Percentiles rank a stretch among this genome's conserved stretches.
Evolutionary conservation across 176 grass and related monocot genomes (phyloP).

Genomic region (Otatea glauca): DNA sequence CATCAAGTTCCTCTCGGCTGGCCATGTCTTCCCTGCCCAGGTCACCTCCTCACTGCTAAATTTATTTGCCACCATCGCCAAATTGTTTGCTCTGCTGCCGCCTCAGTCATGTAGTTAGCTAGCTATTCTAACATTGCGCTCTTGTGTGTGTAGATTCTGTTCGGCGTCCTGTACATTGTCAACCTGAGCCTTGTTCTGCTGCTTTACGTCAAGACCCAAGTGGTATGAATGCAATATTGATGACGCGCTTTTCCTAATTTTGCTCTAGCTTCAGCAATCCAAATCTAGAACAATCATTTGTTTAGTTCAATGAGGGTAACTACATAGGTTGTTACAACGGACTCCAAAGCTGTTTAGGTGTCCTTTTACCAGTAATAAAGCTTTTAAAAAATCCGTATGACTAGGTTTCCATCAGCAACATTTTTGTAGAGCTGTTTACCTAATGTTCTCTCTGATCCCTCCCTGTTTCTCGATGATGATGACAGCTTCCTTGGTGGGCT

Average conservation of each 20-base stretch:
- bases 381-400: not conserved
- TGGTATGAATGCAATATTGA: slow-evolving; percentile 57
- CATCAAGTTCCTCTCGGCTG: slow-evolving; percentile 78
- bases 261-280: not conserved
- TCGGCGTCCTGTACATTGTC: slow-evolving; percentile 74
- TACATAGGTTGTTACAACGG: not conserved
- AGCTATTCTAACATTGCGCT: slow-evolving; percentile 9
- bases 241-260: not conserved
- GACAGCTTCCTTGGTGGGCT: slow-evolving; percentile 95
- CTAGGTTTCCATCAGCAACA: not conserved
- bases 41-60: slow-evolving; percentile 26
- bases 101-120: not conserved
- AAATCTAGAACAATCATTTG: not conserved
- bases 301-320: slow-evolving; percentile 5
- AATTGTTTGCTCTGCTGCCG: slow-evolving; percentile 1
- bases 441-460: slow-evolving; percentile 28
- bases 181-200: slow-evolving; percentile 77
- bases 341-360: not conserved
- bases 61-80: not conserved
- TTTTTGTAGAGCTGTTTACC: not conserved
- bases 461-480: slow-evolving; percentile 35
- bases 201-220: slow-evolving; percentile 79
- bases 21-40: slow-evolving; percentile 84
- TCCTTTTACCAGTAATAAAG: not conserved
- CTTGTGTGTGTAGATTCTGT: slow-evolving; percentile 75